Evolutionary conservation across 352 stramenopile genomes (phyloP), one percentile per base, ranked within the genome.

Genomic region (Globisporangium nodosum): DNA sequence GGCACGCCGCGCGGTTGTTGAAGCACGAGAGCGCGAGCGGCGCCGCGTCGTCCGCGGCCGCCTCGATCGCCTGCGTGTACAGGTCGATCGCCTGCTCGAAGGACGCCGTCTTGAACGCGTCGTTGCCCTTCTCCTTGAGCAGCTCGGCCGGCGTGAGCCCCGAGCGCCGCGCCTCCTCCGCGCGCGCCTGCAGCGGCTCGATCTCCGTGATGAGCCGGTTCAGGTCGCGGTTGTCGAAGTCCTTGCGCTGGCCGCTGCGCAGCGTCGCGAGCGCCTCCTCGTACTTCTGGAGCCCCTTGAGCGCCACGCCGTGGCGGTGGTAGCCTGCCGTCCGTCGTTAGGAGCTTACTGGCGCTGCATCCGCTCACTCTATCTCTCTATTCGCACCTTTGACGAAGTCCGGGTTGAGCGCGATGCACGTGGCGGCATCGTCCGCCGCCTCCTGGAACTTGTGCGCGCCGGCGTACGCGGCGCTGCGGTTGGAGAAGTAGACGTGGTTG

Each of bases 401-500:
- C 13, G 89, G 87, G 65, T 98, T 96, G 7, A 97, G 58, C 53
- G 88, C 72, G 53, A 98, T 94, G 67, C 95, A 98, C 51, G 88
- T 73, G 37, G 84, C 82, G 31, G 78, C 87, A 54, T 97, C 93
- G 6, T 86, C 73, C 11, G 80, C 90, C 52, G 96, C 96, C 58
- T 98, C 81, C 52, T 85, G 60, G 61, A 77, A 91, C 65, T 90
- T 84, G 18, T 70, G 65, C 66, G 65, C 76, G 43, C 81, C 81
- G 39, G 71, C 55, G 63, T 90, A 85, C 33, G 85, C 82, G 33
- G 82, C 85, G 66, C 85, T 94, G 71, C 85, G 76, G 85, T 98
- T 98, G 27, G 87, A 97, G 81, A 78, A 98, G 73, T 98, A 98
- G 30, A 97, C 91, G 60, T 97, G 88, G 65, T 97, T 96, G 31